Base-by-base conservation (phyloP, 768 basidiomycete species). In the Nidula microcarpa region DNA sequence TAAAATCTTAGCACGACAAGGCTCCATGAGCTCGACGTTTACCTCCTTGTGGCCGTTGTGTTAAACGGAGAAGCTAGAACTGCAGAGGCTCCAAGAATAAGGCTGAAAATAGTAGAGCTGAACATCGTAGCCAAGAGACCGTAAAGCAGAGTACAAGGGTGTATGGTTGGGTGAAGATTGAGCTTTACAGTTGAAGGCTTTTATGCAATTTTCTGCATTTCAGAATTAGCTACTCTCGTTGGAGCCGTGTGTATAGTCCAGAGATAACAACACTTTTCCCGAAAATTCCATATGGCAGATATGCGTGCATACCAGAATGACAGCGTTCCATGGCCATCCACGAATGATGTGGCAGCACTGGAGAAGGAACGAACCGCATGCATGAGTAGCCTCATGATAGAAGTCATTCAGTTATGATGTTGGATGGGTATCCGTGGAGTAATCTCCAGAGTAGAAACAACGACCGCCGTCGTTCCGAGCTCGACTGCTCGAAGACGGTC, bases 31-130 rank as follows among this genome's bases (percentile, higher is more conserved):
- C 3, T 11, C 13, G 9, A 13, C 14, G 33, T 5, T 44, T 44
- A 57, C 63, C 64, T 69, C 37, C 54, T 50, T 10, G 55, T 52
- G 6, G 43, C 36, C 41, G 62, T 61, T 13, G 53, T 33, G 49
- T 65, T 65, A 53, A 66, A 60, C 8, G 70, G 66, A 11, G 59
- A 56, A 10, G 66, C 72, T 33, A 70, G 51, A 9, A 66, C 65
- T 11, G 56, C 52, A 44, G 64, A 57, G n/a, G 58, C 62, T 39
- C 63, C 58, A 43, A 73, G 59, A 33, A 74, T 51, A 41, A 70
- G 45, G 53, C 60, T 53, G 55, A 69, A 66, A 62, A 71, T 3
- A 11, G 16, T 13, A 17, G 13, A 13, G 13, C 16, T 41, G 39
- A 17, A 41, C 39, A 41, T 41, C 39, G 16, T 41, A 13, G 39